Percentiles rank a stretch among this genome's conserved stretches.
Conservation (phyloP, 2,329 filamentous ascomycete species). For the Pseudopithomyces chartarum region DNA sequence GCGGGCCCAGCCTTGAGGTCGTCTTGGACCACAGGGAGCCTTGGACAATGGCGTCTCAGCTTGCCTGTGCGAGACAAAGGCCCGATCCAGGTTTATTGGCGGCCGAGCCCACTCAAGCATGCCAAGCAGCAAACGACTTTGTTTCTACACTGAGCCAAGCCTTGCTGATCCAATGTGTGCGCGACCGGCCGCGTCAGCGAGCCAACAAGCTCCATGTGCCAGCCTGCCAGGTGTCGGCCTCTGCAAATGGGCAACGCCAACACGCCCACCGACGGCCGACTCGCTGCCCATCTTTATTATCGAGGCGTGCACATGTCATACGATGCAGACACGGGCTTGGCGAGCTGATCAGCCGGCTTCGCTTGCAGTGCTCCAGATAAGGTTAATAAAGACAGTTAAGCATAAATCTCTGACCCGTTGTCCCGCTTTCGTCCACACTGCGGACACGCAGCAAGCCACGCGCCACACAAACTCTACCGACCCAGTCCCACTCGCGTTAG, state of each 20-base stretch:
- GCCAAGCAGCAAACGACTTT: constrained; percentile 38
- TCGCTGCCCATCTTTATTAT: not conserved
- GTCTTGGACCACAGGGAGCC: constrained; percentile 18
- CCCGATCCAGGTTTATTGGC: constrained; percentile 37
- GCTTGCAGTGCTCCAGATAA: constrained; percentile 38
- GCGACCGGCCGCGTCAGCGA: constrained; percentile 44
- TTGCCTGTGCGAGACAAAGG: constrained; percentile 38
- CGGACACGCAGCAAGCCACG: constrained; percentile 20
- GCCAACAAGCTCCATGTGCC: constrained; percentile 5
- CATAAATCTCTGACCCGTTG: constrained; percentile 40
- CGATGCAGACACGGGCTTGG: constrained; percentile 16
- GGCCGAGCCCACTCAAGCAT: constrained; percentile 37
- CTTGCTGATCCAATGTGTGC: constrained; percentile 22
- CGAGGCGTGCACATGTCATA: constrained; percentile 11
- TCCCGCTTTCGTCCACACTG: constrained; percentile 27
- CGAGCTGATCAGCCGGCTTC: constrained; percentile 27
- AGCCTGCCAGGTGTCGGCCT: too few relatives aligned
- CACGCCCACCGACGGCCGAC: not conserved
- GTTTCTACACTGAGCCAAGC: constrained; percentile 38
- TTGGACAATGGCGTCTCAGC: constrained; percentile 29
- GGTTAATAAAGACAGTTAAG: constrained; percentile 42
- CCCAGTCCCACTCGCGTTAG: not conserved
- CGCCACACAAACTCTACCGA: constrained; percentile 12
- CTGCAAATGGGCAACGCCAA: not conserved
- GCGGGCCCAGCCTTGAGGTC: constrained; percentile 17